phyloP scores from a whole-genome alignment of 1,284 basidiomycete species.

The Apiotrichum brassicae region DNA sequence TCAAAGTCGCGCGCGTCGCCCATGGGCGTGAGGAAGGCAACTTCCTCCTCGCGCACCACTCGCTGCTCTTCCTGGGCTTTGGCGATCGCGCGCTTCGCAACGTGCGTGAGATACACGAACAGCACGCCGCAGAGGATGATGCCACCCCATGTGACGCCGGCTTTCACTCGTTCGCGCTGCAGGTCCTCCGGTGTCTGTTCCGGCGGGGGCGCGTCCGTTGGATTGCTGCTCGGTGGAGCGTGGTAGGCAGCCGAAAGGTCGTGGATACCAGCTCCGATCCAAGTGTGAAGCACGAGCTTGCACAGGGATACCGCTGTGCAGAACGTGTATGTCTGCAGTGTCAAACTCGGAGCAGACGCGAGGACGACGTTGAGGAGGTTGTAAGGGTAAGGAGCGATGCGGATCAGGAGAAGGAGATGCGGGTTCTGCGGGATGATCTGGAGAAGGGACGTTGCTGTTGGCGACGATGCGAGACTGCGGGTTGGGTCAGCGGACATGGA shows the following conservation, averaged over 20 bases:
- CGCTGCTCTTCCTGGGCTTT: conserved; percentile 31
- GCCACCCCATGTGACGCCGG: conserved; percentile 36
- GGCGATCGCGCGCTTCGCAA: conserved; percentile 46
- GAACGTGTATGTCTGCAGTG: conserved; percentile 48
- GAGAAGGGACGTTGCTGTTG: conserved; percentile 37
- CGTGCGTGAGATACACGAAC: conserved; percentile 50
- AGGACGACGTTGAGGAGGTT: conserved; percentile 53
- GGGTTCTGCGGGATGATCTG: conserved; percentile 41
- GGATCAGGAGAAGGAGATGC: conserved; percentile 51
- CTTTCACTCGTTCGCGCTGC: conserved; percentile 27
- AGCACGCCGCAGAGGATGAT: conserved; percentile 47
- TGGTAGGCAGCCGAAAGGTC: conserved; percentile 26
- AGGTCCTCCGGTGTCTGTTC: conserved; percentile 5
- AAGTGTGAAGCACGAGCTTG: conserved; percentile 47
- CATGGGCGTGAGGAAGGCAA: conserved; percentile 14
- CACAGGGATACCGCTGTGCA: conserved; percentile 51
- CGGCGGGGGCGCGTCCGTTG: background rate
- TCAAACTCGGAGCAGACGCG: conserved; percentile 49
- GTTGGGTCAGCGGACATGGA: background rate
- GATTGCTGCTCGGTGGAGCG: background rate
- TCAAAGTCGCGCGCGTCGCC: conserved; percentile 5
- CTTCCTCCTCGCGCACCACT: conserved; percentile 14
- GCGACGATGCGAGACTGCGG: conserved; percentile 32
- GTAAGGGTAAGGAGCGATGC: conserved; percentile 52
- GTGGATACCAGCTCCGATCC: conserved; percentile 39